Conservation (phyloP, 2,329 filamentous ascomycete species). For the Trichophyton benhamiae region DNA sequence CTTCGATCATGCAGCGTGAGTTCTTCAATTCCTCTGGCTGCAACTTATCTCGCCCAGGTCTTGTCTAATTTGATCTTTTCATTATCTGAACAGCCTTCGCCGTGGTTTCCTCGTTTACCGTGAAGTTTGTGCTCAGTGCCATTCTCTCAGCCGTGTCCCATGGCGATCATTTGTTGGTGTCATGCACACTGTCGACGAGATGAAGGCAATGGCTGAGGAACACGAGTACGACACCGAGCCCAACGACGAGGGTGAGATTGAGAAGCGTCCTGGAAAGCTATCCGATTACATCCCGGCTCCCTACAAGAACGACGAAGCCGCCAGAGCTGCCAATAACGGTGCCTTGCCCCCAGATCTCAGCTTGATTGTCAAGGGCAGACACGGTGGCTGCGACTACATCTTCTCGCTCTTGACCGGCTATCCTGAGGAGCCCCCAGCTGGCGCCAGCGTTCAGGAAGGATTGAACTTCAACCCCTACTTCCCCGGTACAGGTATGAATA, state of each 20-base stretch:
- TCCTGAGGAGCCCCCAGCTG: conserved; percentile 87
- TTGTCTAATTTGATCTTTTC: conserved; percentile 9
- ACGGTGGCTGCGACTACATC: conserved; percentile 97
- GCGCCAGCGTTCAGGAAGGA: conserved; percentile 69
- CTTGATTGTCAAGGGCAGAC: conserved; percentile 92
- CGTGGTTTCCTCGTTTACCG: conserved; percentile 99
- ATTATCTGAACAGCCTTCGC: conserved; percentile 56
- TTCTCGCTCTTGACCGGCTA: conserved; percentile 95
- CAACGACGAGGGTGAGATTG: conserved; percentile 94
- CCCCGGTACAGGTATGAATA: conserved; percentile 67
- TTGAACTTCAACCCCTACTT: conserved; percentile 99
- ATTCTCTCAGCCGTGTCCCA: conserved; percentile 87
- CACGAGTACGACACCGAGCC: conserved; percentile 98
- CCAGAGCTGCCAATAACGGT: conserved; percentile 95
- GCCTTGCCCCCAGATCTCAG: conserved; percentile 94
- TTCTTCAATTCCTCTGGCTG: conserved; percentile 16
- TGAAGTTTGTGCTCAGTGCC: conserved; percentile 95
- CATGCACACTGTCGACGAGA: conserved; percentile 92
- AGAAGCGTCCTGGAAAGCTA: conserved; percentile 96
- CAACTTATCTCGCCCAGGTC: not conserved
- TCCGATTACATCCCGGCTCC: conserved; percentile 91
- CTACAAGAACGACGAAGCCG: conserved; percentile 99
- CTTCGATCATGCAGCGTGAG: conserved; percentile 93
- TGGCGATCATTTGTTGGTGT: conserved; percentile 86
- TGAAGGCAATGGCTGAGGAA: conserved; percentile 93